Base-by-base conservation (phyloP, 257 asterid species). In the Solanum bulbocastanum region DNA sequence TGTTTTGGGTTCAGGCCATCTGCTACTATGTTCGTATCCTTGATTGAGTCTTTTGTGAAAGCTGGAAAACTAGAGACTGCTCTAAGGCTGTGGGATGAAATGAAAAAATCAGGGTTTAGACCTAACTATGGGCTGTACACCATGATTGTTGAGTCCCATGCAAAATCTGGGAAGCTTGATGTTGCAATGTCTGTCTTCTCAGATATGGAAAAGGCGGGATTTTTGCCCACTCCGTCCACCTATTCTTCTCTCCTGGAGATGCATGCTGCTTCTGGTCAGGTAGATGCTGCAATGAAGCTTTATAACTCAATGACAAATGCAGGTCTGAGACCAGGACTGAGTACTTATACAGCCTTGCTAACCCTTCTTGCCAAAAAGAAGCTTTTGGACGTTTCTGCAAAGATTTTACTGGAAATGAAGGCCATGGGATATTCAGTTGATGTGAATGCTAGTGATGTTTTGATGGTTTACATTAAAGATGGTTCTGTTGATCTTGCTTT, bases 261-360 rank as follows among this genome's bases (percentile, higher is more conserved):
- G 99, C 99, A 96, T 85, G 93, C 98, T 74, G 94, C 98, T 89
- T 92, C 96, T 82, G 98, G 96, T 86, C 95, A 94, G 87, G 98
- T 97, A 13, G 98, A 97, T 88, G 94, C 96, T 84, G 98, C 98
- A 32, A 97, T 97, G 98, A 96, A 94, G 88, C 91, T 97, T 72
- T 97, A 97, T 90, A 97, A 97, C 89, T 97, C 99, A 22, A 96
- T 97, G 99, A 93, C 96, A 56, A 95, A 94, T 92, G 96, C 99
- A 3, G 97, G 98, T 88, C 86, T 97, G 87, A 92, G 99, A 85
- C 99, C 99, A 0, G 96, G 98, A 9, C 90, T 96, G 86, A 93
- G 98, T 92, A 96, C 99, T 88, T 97, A 93, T 56, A 95, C 98
- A 14, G 89, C 95, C 71, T 91, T 97, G 58, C 88, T 96, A 86